Percentiles rank a stretch among this genome's conserved stretches.
Evolutionary conservation across 2,329 filamentous ascomycete genomes (phyloP).

Genomic region (Coleophoma crateriformis): DNA sequence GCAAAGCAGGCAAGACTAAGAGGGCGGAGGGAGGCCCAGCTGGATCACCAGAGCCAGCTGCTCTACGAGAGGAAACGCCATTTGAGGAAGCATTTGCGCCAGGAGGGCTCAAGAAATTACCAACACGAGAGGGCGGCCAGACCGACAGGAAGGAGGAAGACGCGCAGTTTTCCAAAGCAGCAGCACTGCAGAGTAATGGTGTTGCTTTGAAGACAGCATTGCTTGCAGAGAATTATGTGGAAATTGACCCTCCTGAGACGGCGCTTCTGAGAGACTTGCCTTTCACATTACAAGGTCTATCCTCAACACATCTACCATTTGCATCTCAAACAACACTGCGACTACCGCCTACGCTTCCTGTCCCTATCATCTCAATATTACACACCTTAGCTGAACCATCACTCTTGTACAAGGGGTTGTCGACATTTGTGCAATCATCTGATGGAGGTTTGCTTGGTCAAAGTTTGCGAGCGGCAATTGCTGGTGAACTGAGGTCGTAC

Average conservation of each 20-base stretch:
- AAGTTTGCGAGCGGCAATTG: conserved; percentile 83
- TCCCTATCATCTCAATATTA: conserved; percentile 79
- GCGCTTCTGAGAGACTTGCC: conserved; percentile 74
- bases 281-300: conserved; percentile 88
- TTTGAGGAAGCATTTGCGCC: conserved; percentile 46
- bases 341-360: conserved; percentile 72
- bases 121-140: conserved; percentile 24
- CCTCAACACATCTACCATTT: conserved; percentile 80
- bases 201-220: conserved; percentile 44
- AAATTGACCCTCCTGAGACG: conserved; percentile 58
- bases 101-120: conserved; percentile 36
- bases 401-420: conserved; percentile 77
- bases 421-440: conserved; percentile 74
- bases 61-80: conserved; percentile 31
- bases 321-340: conserved; percentile 62
- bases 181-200: conserved; percentile 17
- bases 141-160: conserved; percentile 25
- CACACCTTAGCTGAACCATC: conserved; percentile 91
- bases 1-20: conserved; percentile 9
- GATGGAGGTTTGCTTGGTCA: conserved; percentile 85
- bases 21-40: conserved; percentile 9
- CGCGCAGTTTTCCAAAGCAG: conserved; percentile 18
- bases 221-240: conserved; percentile 49
- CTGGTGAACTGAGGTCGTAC: conserved; percentile 81
- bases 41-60: conserved; percentile 26